These are phyloP conservation scores for Diaporthe humulicola DNA, from an alignment of 2,329 filamentous ascomycete species.

Conservation along the genomic window DNA sequence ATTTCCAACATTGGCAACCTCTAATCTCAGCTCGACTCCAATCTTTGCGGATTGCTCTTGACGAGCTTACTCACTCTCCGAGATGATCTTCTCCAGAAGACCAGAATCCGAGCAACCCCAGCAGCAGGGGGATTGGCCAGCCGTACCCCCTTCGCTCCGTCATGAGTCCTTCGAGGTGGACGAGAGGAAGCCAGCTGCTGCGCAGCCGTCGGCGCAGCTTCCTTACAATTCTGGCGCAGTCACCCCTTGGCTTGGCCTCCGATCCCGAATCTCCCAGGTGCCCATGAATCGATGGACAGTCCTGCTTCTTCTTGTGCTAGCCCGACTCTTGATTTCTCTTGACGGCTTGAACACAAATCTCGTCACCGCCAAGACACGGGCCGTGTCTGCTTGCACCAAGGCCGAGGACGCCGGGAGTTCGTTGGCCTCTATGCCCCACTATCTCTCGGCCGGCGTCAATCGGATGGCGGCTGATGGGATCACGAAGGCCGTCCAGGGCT, in stretches of 20 bases:
- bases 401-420: slow-evolving; percentile 94
- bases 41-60: too few relatives aligned
- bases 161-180: slow-evolving; percentile 49
- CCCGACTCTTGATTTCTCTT: slow-evolving; percentile 83
- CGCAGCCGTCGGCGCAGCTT: slow-evolving; percentile 62
- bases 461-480: slow-evolving; percentile 84
- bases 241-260: slow-evolving; percentile 93
- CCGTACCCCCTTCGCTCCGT: not conserved
- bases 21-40: not conserved
- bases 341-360: slow-evolving; percentile 80
- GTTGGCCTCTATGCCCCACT: slow-evolving; percentile 98
- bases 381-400: slow-evolving; percentile 88
- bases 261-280: slow-evolving; percentile 90
- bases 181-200: slow-evolving; percentile 54
- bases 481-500: slow-evolving; percentile 82
- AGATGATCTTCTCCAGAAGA: slow-evolving; percentile 10
- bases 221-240: slow-evolving; percentile 63
- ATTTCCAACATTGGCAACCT: not conserved
- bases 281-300: slow-evolving; percentile 99
- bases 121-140: slow-evolving; percentile 10
- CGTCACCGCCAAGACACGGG: slow-evolving; percentile 81
- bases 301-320: slow-evolving; percentile 86
- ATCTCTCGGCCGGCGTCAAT: slow-evolving; percentile 91
- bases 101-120: not conserved
- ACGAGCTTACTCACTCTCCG: not conserved